Conservation (phyloP, 306 rosid species). For the Erythrophleum fordii region DNA sequence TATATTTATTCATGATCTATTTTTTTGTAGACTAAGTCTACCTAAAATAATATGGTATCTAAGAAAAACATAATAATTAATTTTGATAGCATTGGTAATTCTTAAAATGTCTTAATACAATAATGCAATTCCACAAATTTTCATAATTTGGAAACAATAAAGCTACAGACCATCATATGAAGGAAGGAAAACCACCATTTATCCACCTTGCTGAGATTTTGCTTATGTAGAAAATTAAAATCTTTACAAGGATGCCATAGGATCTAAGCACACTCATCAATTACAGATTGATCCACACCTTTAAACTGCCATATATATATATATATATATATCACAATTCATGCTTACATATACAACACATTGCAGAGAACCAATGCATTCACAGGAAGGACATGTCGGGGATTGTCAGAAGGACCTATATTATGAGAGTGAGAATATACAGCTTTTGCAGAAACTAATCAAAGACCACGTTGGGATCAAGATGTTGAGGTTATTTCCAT, state of each 20-base stretch:
- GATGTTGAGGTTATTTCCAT: constrained; percentile 34
- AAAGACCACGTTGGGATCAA: constrained; percentile 34
- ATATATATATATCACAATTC: constrained; percentile 31
- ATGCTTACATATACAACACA: constrained; percentile 42
- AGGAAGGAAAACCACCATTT: constrained; percentile 1
- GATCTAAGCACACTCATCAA: constrained; percentile 35
- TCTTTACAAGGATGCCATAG: constrained; percentile 36
- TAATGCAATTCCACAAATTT: constrained; percentile 6
- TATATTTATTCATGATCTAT: background rate
- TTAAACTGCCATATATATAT: constrained; percentile 30
- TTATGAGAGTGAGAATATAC: constrained; percentile 41
- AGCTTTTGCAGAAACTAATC: constrained; percentile 37
- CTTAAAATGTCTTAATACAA: constrained; percentile 30
- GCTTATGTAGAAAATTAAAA: constrained; percentile 29
- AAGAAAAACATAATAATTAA: background rate
- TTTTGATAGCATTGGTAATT: constrained; percentile 11
- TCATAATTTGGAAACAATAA: constrained; percentile 12
- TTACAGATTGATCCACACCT: constrained; percentile 37
- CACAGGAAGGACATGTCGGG: constrained; percentile 13
- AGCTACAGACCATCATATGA: constrained; percentile 31
- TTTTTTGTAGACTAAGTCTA: too few relatives aligned
- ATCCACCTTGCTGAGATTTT: constrained; percentile 23
- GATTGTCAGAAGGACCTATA: constrained; percentile 37
- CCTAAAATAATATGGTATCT: background rate
- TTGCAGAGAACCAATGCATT: constrained; percentile 33